A percentile compares a stretch with the other conserved stretches of the same genome.
Evolutionary conservation across 148 eudicot genomes (phyloP).

Genomic region (Nepenthes mirabilis): DNA sequence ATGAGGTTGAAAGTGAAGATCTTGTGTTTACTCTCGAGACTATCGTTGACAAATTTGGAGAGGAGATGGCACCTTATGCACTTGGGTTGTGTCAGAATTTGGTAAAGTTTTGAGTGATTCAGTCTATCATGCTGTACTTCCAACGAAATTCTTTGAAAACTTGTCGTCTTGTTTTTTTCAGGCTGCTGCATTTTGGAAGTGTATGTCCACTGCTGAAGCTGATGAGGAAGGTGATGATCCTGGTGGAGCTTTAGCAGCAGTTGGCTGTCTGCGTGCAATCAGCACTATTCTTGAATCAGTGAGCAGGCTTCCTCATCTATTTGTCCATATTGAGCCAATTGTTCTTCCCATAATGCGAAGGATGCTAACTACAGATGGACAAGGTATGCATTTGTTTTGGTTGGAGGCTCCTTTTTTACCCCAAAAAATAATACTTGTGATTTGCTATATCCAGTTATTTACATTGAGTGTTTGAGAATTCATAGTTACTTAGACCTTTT

Average conservation of each 20-base stretch:
- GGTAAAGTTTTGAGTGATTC: constrained; percentile 24
- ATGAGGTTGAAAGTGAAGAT: constrained; percentile 99
- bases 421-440: neutral
- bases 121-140: neutral
- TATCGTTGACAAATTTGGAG: constrained; percentile 98
- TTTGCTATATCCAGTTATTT: neutral
- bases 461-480: too few species aligned
- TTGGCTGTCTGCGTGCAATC: constrained; percentile 97
- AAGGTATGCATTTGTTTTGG: constrained; percentile 36
- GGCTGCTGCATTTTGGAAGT: constrained; percentile 99
- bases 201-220: constrained; percentile 79
- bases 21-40: constrained; percentile 99
- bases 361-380: constrained; percentile 99
- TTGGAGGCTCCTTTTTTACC: neutral
- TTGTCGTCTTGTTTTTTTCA: constrained; percentile 12
- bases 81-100: constrained; percentile 97
- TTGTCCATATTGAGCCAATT: constrained; percentile 76
- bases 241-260: constrained; percentile 95
- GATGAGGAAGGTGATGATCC: constrained; percentile 97
- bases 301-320: constrained; percentile 85
- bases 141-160: neutral
- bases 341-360: constrained; percentile 90
- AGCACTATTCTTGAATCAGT: constrained; percentile 97
- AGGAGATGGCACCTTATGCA: constrained; percentile 99
- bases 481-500: too few species aligned